Evolutionary conservation across 2,329 filamentous ascomycete genomes (phyloP), one percentile per base, ranked within the genome.

Genomic region (Colletotrichum aenigma): DNA sequence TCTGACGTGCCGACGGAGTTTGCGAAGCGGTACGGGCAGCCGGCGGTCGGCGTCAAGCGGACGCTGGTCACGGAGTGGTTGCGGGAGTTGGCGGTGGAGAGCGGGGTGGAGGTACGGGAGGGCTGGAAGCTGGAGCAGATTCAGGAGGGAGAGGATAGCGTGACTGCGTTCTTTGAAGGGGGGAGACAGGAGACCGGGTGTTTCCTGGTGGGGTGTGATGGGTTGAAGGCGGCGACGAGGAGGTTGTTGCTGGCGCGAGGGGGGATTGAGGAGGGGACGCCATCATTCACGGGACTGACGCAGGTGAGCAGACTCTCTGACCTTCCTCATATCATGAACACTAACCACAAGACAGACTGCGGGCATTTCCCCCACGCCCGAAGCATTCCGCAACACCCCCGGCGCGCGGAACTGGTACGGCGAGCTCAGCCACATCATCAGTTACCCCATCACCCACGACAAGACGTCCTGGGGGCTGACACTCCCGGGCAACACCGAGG

Each of bases 151-250:
- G 56, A 77, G 10, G 64, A 77, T 8, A 76, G 76, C 2, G 77
- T 81, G 3, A 80, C 78, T 18, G 80, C 80, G 6, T 61, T 70
- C 48, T 81, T 81, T 28, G 74, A 74, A 6, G 76, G 76, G 16
- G 77, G 76, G 2, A 65, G 71, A 6, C 48, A 75, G 2, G 80
- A 76, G 52, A 78, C 77, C 4, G 80, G 79, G 10, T 70, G 72
- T 8, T 80, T 81, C 10, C 56, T 81, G 13, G 58, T 81, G 10
- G 80, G 80, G 18, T 80, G 78, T 61, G 80, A 81, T 70, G 79
- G 78, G 7, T 74, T 80, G 58, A 80, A 79, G 55, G 77, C 79
- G 6, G 77, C 77, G 16, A 77, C 76, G 12, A 64, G 79, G 52
- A 66, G 43, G 4, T 15, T 76, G 16, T 48, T 80, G 7, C 72